Percentiles rank a stretch among this genome's conserved stretches.
Conservation (phyloP, 106 monocot species). For the Chionographis japonica region DNA sequence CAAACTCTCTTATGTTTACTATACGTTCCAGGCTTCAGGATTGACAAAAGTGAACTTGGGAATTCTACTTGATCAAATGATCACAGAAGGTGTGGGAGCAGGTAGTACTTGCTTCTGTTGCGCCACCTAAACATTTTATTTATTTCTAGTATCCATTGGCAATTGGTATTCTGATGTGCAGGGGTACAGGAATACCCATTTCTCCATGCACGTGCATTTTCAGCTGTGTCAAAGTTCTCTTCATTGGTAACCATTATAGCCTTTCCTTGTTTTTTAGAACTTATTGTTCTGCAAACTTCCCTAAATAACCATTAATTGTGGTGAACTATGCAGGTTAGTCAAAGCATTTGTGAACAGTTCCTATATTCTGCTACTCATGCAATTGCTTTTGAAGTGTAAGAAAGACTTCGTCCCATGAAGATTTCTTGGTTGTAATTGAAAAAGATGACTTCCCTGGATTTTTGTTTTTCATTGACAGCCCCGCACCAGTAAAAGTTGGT, state of each 20-base stretch:
- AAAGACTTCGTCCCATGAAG: conserved; percentile 1
- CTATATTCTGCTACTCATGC: conserved; percentile 62
- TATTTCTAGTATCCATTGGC: not conserved
- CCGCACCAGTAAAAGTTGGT: conserved; percentile 85
- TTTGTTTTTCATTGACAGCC: conserved; percentile 35
- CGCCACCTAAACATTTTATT: not conserved
- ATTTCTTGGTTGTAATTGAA: not conserved
- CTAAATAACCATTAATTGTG: conserved; percentile 5
- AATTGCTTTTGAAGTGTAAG: conserved; percentile 79
- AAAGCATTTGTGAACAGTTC: conserved; percentile 47
- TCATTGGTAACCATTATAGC: conserved; percentile 44
- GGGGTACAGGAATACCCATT: conserved; percentile 74
- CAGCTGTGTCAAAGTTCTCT: conserved; percentile 64
- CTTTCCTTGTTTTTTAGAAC: not conserved
- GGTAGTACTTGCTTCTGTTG: conserved; percentile 25
- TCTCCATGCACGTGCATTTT: conserved; percentile 80
- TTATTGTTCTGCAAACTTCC: not conserved
- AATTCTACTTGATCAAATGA: conserved; percentile 61
- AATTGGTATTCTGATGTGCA: conserved; percentile 20
- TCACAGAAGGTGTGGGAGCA: conserved; percentile 51
- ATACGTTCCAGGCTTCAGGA: conserved; percentile 49
- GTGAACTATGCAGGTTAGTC: conserved; percentile 50
- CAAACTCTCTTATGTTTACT: not conserved
- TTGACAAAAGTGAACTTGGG: conserved; percentile 26
- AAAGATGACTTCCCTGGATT: conserved; percentile 8